Percentiles rank a stretch among this genome's conserved stretches.
Conservation (phyloP, 2,329 filamentous ascomycete species). For the Emergomyces africanus region DNA sequence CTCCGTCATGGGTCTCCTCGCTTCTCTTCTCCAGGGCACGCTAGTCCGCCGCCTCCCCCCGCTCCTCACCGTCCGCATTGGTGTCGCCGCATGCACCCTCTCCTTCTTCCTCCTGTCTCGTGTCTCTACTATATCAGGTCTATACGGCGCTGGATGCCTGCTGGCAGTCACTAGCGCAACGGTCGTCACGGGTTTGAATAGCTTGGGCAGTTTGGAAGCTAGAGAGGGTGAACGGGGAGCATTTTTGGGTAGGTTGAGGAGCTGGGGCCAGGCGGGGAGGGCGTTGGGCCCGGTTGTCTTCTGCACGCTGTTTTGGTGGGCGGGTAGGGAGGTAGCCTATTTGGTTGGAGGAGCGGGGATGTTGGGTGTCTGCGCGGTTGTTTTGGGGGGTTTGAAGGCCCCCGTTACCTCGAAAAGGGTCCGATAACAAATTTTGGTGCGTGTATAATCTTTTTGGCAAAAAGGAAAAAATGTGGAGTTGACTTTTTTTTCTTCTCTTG, state of each 20-base stretch:
- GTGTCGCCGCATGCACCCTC: conserved; percentile 61
- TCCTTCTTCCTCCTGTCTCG: conserved; percentile 70
- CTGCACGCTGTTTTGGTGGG: conserved; percentile 98
- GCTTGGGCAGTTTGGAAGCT: conserved; percentile 82
- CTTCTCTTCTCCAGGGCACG: conserved; percentile 86
- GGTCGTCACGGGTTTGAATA: conserved; percentile 87
- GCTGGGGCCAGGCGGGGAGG: conserved; percentile 72
- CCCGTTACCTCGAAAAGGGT: conserved; percentile 27
- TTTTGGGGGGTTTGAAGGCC: conserved; percentile 58
- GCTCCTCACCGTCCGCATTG: conserved; percentile 63
- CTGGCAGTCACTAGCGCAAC: conserved; percentile 86
- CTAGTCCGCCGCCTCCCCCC: conserved; percentile 76
- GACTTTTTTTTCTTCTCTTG: not conserved
- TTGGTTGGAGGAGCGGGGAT: conserved; percentile 69
- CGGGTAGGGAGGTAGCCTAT: conserved; percentile 77
- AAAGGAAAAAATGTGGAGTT: not conserved
- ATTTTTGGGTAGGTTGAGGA: conserved; percentile 72
- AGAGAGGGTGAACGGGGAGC: conserved; percentile 65
- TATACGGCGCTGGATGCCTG: conserved; percentile 73
- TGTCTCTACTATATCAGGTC: conserved; percentile 51
- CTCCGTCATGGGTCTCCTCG: conserved; percentile 81
- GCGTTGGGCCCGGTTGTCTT: conserved; percentile 81
- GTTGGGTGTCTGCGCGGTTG: conserved; percentile 55
- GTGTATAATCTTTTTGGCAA: not conserved
- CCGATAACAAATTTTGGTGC: not conserved